Base-by-base conservation (phyloP, 805 yeast species). In the Suhomyces canberraensis region DNA sequence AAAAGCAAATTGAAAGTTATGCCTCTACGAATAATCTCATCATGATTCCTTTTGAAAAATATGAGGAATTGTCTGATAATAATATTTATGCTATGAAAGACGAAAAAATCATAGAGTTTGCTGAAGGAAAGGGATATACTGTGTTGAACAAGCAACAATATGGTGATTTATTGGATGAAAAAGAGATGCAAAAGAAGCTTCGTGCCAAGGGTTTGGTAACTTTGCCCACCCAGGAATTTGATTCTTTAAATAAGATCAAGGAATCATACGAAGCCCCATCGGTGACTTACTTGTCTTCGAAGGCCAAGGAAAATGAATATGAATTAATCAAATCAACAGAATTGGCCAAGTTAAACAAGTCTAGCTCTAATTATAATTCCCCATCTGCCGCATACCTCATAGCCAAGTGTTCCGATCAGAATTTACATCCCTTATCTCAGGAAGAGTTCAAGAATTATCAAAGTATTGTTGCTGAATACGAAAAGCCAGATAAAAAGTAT, bases 21-120 rank as follows among this genome's bases (percentile, higher is more conserved):
- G 69, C 69, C 0, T 42, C 52, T 15, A 57, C 55, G 7, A 52
- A 66, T 31, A 60, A 64, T 35, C 43, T 64, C 39, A 54, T 57
- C 16, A 37, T 61, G 24, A 45, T 66, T 22, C 52, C 66, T 3
- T 48, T 50, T 38, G 66, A 55, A 3, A 57, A 55, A 34, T 67
- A 57, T 36, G 60, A 66, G 31, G 52, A 51, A 31, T 48, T 65
- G 14, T 25, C 27, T 19, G 50, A 52, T 27, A 54, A 55, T 25
- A 57, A 56, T 38, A 40, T 60, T 11, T 33, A 45, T 13, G 35
- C 51, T 4, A 36, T 60, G 30, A 33, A 52, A n/a, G 46, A 53
- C 5, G 60, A 58, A 3, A 51, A 52, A 20, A 34, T 66, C 5
- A 42, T 46, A 16, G 45, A 50, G 5, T 35, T 51, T 16, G 51